Base-by-base conservation (phyloP, 2,329 filamentous ascomycete species). In the Penicillium sp. region DNA sequence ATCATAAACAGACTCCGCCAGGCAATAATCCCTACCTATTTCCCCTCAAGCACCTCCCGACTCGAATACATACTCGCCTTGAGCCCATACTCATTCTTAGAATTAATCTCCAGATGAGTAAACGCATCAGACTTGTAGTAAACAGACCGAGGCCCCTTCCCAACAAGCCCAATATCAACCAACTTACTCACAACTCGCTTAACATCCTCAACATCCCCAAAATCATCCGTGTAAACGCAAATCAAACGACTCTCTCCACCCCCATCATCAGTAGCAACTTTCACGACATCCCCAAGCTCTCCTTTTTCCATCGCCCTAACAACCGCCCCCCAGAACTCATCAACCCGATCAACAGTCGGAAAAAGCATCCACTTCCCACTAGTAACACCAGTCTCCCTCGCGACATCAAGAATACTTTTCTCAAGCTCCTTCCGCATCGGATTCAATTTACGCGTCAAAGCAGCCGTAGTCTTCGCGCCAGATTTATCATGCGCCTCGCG, bases 61-160 rank as follows among this genome's bases (percentile, higher is more conserved):
- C 74, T 78, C 9, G 71, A 75, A 56, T 71, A 78, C 71, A 78
- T 64, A 59, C 73, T 79, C 43, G 87, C 82, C 66, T 80, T 82
- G 57, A 91, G 73, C 1, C 81, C 82, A 80, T 84, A 90, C 1
- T 80, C 72, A 68, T 91, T 91, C 0, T 79, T 80, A 12, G 76
- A 78, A 17, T 79, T 79, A 56, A 91, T 84, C 4, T 84, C 84
- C 29, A 91, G 75, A 69, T 89, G 82, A 1, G 88, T 90, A 68
- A 83, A 90, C 0, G 84, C 86, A 78, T 91, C 88, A 65, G 83
- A 84, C 69, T 95, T 95, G 77, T 95, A 96, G 71, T 90, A 93
- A 50, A 94, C 86, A 1, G 80, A 76, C 46, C 76, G 49, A 63
- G 74, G 21, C 15, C 68, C 65, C 25, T 63, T 60, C 7, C 69